Evolutionary conservation across 2,329 filamentous ascomycete genomes (phyloP).

Genomic region (Neofusicoccum sp.): DNA sequence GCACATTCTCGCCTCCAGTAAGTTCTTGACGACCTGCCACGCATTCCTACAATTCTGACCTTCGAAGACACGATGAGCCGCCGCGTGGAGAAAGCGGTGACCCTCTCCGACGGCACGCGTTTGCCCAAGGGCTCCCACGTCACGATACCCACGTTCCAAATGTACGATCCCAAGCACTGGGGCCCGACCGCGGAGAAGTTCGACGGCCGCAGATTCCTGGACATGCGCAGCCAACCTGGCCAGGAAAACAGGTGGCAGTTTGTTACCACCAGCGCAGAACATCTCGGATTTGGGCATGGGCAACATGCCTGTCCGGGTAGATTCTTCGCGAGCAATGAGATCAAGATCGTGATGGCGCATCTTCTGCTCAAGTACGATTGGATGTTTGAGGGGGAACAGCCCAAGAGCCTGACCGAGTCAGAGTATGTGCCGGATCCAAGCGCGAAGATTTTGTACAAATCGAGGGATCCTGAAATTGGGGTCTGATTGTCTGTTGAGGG

Average conservation of each 20-base stretch:
- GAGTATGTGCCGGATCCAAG: background rate
- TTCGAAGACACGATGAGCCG: background rate
- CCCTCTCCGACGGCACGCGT: conserved; percentile 28
- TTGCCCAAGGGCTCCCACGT: conserved; percentile 24
- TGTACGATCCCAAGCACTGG: background rate
- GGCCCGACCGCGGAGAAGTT: conserved; percentile 19
- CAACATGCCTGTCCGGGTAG: conserved; percentile 20
- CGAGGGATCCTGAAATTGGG: background rate
- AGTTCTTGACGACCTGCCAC: background rate
- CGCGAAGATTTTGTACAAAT: background rate
- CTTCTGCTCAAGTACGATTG: conserved; percentile 21
- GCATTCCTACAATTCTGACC: background rate
- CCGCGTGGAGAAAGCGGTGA: conserved; percentile 23
- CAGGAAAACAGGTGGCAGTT: conserved; percentile 19
- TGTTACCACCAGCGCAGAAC: conserved; percentile 21
- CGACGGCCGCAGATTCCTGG: conserved; percentile 21
- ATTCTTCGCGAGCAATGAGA: conserved; percentile 21
- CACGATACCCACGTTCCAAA: background rate
- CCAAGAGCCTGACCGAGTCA: background rate
- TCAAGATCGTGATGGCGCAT: conserved; percentile 19
- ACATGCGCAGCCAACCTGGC: conserved; percentile 18
- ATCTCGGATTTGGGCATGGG: conserved; percentile 23
- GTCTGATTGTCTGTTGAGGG: background rate
- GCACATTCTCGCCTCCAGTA: background rate
- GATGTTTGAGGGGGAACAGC: background rate